Evolutionary conservation across 2,329 filamentous ascomycete species (phyloP).

Genomic region (Venturiaceae sp.): DNA sequence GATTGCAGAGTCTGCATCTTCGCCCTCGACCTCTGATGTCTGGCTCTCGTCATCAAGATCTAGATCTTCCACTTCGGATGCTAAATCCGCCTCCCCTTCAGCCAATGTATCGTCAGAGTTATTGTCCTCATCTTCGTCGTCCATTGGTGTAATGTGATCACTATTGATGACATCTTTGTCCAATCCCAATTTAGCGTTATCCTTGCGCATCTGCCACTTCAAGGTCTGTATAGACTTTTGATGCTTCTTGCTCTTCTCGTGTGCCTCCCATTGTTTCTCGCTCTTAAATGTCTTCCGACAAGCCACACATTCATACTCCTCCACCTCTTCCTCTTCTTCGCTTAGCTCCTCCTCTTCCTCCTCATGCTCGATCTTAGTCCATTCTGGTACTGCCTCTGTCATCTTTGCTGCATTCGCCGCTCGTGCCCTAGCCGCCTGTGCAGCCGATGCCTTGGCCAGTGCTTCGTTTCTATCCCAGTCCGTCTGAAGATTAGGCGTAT

Average conservation of each 20-base stretch:
- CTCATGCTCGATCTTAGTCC: conserved; percentile 52
- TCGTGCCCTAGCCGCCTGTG: conserved; percentile 74
- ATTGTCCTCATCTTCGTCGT: conserved; percentile 20
- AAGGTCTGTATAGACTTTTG: conserved; percentile 75
- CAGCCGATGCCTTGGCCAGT: conserved; percentile 67
- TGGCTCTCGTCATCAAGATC: conserved; percentile 13
- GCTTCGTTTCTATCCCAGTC: conserved; percentile 72
- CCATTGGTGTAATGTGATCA: conserved; percentile 19
- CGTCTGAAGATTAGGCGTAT: conserved; percentile 64
- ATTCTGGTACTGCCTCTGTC: conserved; percentile 59
- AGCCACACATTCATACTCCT: conserved; percentile 53
- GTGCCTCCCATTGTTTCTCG: conserved; percentile 80
- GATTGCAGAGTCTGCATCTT: neutral
- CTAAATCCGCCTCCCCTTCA: conserved; percentile 13
- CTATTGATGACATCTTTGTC: conserved; percentile 27
- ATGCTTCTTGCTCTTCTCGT: conserved; percentile 97
- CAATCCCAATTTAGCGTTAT: conserved; percentile 53
- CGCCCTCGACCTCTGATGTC: conserved; percentile 6
- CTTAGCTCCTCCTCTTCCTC: conserved; percentile 41
- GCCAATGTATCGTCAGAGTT: conserved; percentile 13
- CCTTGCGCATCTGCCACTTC: conserved; percentile 70
- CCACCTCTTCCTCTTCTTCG: conserved; percentile 36
- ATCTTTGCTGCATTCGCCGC: conserved; percentile 72
- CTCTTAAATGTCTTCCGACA: conserved; percentile 70
- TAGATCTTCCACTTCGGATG: conserved; percentile 13